A percentile compares a stretch with the other conserved stretches of the same genome.
Conservation (phyloP, 148 eudicot genomes). For the Talinum fruticosum region DNA sequence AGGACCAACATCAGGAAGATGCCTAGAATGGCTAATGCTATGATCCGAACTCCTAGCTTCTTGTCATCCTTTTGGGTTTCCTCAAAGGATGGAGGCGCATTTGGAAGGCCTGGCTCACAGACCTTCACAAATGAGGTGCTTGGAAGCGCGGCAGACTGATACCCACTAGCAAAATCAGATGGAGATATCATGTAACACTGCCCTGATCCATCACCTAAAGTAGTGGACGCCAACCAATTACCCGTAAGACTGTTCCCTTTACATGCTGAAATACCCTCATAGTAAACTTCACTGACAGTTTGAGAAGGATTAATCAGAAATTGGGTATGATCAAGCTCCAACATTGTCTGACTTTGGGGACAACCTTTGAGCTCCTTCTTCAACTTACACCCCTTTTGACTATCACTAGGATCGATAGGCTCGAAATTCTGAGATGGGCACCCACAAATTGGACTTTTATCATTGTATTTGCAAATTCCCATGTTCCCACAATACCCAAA, state of each 20-base stretch:
- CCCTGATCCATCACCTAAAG: slow-evolving; percentile 72
- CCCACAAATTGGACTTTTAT: slow-evolving; percentile 61
- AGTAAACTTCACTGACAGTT: slow-evolving; percentile 31
- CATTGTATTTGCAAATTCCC: slow-evolving; percentile 89
- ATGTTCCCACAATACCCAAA: slow-evolving; percentile 87
- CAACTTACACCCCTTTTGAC: slow-evolving; percentile 68
- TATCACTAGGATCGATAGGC: slow-evolving; percentile 42
- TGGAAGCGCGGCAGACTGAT: slow-evolving; percentile 70
- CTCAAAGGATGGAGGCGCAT: slow-evolving; percentile 37
- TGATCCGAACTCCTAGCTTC: slow-evolving; percentile 44
- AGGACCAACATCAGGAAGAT: slow-evolving; percentile 40
- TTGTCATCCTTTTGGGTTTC: slow-evolving; percentile 9
- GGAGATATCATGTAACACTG: slow-evolving; percentile 47
- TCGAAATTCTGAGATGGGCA: slow-evolving; percentile 84
- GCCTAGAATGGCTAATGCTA: slow-evolving; percentile 48
- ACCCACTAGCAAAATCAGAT: slow-evolving; percentile 58
- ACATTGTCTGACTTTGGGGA: slow-evolving; percentile 43
- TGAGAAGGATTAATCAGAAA: slow-evolving; percentile 71
- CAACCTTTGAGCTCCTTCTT: slow-evolving; percentile 56
- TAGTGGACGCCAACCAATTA: slow-evolving; percentile 69
- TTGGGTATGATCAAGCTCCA: slow-evolving; percentile 52
- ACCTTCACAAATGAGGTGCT: slow-evolving; percentile 84
- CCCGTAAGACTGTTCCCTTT: slow-evolving; percentile 51
- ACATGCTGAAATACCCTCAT: slow-evolving; percentile 48
- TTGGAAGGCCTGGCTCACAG: slow-evolving; percentile 46